Evolutionary conservation across 306 rosid genomes (phyloP), one percentile per base, ranked within the genome.

Genomic region (Malus sylvestris): DNA sequence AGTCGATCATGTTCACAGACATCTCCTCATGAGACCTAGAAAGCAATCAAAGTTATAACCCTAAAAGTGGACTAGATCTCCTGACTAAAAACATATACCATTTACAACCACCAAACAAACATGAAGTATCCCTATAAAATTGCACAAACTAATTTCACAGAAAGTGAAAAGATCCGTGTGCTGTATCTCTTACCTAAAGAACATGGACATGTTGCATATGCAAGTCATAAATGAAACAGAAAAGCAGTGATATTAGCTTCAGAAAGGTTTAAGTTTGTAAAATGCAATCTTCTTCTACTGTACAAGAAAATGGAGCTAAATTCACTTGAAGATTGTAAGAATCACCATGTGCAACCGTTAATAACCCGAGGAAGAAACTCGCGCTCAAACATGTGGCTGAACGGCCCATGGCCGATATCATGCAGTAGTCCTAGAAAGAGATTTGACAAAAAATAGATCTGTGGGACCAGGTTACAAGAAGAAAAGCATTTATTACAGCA

Each of bases 361-460:
- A 73, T 76, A 78, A 91, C 93, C 73, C 3, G 87, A 51, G 96
- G 95, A 76, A 94, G 91, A 83, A 94, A 86, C 71, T 76, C 87
- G 25, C 91, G 85, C 86, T 94, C 98, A 82, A 90, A 94, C 83
- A 88, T 68, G 88, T 94, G 98, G 84, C 98, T 94, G 85, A 90
- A 92, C 75, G 98, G 97, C 44, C 97, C 98, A 70, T 94, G 98
- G 66, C 98, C 98, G 18, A 94, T 83, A 86, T 94, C 98, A 85
- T 94, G 98, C 84, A 94, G 77, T 77, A 94, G 93, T 73, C 98
- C 98, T 94, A 81, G 62, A 83, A 69, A 79, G 64, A 68, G 49
- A 63, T 70, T 49, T 55, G 63, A 55, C 25, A 73, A 77, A 22
- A 55, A 44, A 67, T 27, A 51, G 68, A 68, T 67, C 76, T 53